Conservation (phyloP, 2,329 filamentous ascomycete species). For the Botrytis deweyae region DNA sequence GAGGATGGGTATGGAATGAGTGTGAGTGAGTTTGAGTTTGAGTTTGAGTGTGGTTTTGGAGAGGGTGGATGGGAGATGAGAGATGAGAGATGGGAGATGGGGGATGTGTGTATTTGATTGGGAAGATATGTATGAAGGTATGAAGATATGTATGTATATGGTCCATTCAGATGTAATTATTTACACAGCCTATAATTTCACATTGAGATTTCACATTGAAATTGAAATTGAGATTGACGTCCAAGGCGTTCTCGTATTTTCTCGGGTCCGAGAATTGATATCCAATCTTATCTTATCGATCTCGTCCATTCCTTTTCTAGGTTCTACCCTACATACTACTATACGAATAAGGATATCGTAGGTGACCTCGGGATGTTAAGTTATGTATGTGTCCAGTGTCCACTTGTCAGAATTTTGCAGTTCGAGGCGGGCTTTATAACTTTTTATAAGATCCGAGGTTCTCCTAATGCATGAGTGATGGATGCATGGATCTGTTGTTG, state of each 20-base stretch:
- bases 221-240: background rate
- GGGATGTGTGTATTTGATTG: background rate
- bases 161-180: background rate
- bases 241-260: background rate
- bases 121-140: background rate
- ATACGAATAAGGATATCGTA: background rate
- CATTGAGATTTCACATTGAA: too few species aligned
- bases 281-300: background rate
- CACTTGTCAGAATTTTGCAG: background rate
- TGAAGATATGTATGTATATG: background rate
- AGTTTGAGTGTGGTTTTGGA: background rate
- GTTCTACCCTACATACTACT: background rate
- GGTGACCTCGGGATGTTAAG: background rate
- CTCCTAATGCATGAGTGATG: background rate
- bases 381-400: background rate
- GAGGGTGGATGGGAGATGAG: background rate
- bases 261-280: background rate
- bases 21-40: too few species aligned
- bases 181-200: background rate
- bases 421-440: background rate
- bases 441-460: background rate
- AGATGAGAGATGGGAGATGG: too few species aligned
- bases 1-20: background rate
- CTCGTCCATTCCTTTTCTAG: background rate
- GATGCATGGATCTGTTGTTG: background rate